Evolutionary conservation across 306 rosid genomes (phyloP).

Genomic region (Fragaria iinumae): DNA sequence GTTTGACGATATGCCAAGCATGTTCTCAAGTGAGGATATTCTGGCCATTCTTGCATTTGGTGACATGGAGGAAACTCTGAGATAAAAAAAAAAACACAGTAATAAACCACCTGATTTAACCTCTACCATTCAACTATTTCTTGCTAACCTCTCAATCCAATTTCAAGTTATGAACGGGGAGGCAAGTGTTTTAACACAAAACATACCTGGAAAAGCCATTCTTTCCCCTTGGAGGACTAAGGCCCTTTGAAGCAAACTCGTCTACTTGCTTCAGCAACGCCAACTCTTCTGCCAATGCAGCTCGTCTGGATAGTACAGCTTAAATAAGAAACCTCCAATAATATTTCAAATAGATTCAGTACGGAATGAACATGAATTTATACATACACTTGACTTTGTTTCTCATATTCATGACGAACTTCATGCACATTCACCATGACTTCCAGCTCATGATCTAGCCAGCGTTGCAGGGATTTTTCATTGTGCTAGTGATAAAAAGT

Average conservation of each 20-base stretch:
- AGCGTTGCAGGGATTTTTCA: slow-evolving; percentile 89
- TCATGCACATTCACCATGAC: slow-evolving; percentile 97
- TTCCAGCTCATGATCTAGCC: slow-evolving; percentile 99
- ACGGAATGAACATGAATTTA: slow-evolving; percentile 12
- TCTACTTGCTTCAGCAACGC: slow-evolving; percentile 87
- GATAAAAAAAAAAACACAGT: slow-evolving; percentile 16
- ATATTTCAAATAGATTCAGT: slow-evolving; percentile 17
- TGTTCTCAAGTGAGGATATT: slow-evolving; percentile 89
- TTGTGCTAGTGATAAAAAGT: slow-evolving; percentile 57
- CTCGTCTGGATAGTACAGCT: slow-evolving; percentile 64
- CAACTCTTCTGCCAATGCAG: slow-evolving; percentile 96
- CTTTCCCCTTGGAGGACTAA: slow-evolving; percentile 92
- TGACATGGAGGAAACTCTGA: slow-evolving; percentile 91
- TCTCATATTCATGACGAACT: slow-evolving; percentile 98
- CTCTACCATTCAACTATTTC: slow-evolving; percentile 17
- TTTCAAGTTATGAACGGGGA: slow-evolving; percentile 8
- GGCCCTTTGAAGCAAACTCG: slow-evolving; percentile 90
- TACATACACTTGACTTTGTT: slow-evolving; percentile 98
- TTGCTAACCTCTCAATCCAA: slow-evolving; percentile 17
- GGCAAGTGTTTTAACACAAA: slow-evolving; percentile 15
- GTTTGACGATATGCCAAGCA: slow-evolving; percentile 91
- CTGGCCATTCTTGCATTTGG: slow-evolving; percentile 96
- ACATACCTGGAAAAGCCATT: slow-evolving; percentile 83
- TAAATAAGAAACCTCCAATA: slow-evolving; percentile 24
- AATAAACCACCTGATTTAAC: slow-evolving; percentile 24